Base-by-base conservation (phyloP, 2,329 filamentous ascomycete species). In the Ceratocystis lukuohia region DNA sequence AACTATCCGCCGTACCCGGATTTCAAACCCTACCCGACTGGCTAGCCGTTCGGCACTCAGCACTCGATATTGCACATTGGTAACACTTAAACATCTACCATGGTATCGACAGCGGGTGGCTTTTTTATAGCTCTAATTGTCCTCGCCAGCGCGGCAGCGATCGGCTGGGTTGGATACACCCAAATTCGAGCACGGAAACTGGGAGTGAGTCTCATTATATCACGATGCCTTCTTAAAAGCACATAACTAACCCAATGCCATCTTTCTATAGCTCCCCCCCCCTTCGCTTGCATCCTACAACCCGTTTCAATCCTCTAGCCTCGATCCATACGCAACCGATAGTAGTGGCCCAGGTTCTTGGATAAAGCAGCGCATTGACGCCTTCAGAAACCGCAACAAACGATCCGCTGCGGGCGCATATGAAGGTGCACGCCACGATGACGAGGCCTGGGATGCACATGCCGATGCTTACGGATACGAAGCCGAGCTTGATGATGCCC, bases 391-490 rank as follows among this genome's bases (percentile, higher is more conserved):
- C 74, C 79, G 84, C 71, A 84, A 85, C 74, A 83, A 80, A 70
- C 83, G 86, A 65, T 84, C 83, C 48, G 87, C 88, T 0, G 79
- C 82, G 1, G 89, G 88, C 70, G 86, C 87, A 61, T 91, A 91
- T 77, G 88, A 91, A 71, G 77, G 81, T 4, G 73, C 76, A 5
- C 74, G 75, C 56, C 76, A 74, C 68, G 75, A 91, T 59, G 90
- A 95, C 73, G 89, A 92, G 72, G 89, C 89, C 1, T 96, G 91
- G 91, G 89, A 94, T 76, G 77, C 88, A 69, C 80, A 88, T 68
- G 84, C 86, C 20, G 85, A 88, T 72, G 77, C 76, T 12, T 85
- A 86, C 73, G 83, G 82, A 1, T 76, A 78, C 53, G 67, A 68
- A 41, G 59, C 63, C 37, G 66, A 68, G 25, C 41, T 65, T 22